Evolutionary conservation across 257 asterid genomes (phyloP).

Genomic region (Solanum chmielewskii): DNA sequence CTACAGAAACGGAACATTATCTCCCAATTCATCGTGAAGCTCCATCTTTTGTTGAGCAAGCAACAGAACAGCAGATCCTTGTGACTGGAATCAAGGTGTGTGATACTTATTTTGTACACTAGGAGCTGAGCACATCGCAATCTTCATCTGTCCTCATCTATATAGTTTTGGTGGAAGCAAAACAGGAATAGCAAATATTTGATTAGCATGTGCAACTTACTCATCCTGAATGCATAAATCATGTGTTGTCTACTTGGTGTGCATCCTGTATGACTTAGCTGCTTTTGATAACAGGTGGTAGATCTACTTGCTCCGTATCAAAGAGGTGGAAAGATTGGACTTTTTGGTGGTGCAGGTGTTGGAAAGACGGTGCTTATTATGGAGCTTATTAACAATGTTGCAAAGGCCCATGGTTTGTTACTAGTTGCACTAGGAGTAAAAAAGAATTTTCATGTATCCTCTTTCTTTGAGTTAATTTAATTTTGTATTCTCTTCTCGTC

Average conservation of each 20-base stretch:
- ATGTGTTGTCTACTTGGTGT: neutral
- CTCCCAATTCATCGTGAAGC: slow-evolving; percentile 96
- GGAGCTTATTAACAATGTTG: slow-evolving; percentile 92
- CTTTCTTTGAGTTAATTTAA: neutral
- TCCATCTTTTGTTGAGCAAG: slow-evolving; percentile 90
- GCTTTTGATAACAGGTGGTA: slow-evolving; percentile 42
- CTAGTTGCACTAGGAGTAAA: neutral
- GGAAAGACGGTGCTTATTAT: slow-evolving; percentile 93
- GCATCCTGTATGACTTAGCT: neutral
- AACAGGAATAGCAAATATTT: neutral
- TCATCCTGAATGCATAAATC: neutral
- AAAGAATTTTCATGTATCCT: neutral
- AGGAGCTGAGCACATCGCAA: neutral
- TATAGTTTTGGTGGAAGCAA: neutral
- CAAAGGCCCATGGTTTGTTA: slow-evolving; percentile 84
- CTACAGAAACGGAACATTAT: slow-evolving; percentile 71
- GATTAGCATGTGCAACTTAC: neutral
- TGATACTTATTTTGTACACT: neutral
- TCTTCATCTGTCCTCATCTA: neutral
- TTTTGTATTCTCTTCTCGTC: neutral
- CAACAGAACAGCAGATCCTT: slow-evolving; percentile 89
- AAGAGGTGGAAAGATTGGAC: slow-evolving; percentile 96
- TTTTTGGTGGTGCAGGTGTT: slow-evolving; percentile 97
- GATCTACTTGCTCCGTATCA: slow-evolving; percentile 97
- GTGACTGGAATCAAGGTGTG: slow-evolving; percentile 95